phyloP scores from a whole-genome alignment of 2,329 filamentous ascomycete species.

The Penicillium rolfsii region DNA sequence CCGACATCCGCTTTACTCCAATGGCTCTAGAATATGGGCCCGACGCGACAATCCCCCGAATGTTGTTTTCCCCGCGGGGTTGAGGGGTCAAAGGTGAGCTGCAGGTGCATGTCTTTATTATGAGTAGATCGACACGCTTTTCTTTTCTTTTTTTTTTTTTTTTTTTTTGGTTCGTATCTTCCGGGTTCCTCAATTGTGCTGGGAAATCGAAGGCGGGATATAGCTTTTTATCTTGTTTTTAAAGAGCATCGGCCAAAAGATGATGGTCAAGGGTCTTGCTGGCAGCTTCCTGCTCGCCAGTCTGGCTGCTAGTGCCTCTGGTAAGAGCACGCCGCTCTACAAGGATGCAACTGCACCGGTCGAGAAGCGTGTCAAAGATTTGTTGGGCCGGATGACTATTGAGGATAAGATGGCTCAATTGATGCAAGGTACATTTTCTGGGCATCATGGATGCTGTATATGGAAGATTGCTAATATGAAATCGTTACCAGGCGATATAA shows the following conservation, averaged over 20 bases:
- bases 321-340: slow-evolving; percentile 50
- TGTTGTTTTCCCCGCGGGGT: slow-evolving; percentile 15
- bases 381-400: slow-evolving; percentile 73
- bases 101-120: neutral
- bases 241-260: slow-evolving; percentile 1
- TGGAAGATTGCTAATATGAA: neutral
- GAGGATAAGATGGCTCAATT: slow-evolving; percentile 73
- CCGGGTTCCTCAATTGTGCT: neutral
- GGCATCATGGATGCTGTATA: neutral
- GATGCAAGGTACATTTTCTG: slow-evolving; percentile 53
- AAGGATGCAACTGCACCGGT: slow-evolving; percentile 66
- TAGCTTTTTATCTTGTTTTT: neutral
- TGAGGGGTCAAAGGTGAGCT: neutral
- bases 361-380: slow-evolving; percentile 67
- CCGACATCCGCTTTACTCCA: slow-evolving; percentile 7
- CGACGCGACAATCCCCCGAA: slow-evolving; percentile 5
- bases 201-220: neutral
- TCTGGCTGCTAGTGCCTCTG: slow-evolving; percentile 26
- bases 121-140: neutral
- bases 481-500: slow-evolving; percentile 60
- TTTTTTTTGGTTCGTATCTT: neutral
- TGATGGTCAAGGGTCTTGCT: slow-evolving; percentile 26
- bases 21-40: neutral
- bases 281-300: slow-evolving; percentile 33
- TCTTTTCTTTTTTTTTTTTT: neutral